Evolutionary conservation across 805 yeast genomes (phyloP).

Genomic region (Monosporozyma solicola): DNA sequence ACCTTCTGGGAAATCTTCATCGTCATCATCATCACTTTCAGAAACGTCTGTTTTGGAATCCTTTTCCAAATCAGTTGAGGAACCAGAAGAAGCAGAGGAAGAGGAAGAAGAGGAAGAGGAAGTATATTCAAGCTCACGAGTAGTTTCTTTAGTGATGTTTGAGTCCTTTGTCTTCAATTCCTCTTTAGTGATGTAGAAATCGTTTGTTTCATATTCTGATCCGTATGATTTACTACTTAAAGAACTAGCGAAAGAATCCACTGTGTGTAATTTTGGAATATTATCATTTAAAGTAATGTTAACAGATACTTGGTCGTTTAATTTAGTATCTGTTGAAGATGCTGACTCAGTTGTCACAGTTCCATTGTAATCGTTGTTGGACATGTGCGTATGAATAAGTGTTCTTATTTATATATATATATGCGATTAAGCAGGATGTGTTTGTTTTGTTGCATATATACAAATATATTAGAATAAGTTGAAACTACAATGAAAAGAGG

Average conservation of each 20-base stretch:
- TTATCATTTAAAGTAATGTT: not conserved
- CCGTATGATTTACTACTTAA: not conserved
- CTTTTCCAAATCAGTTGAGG: not conserved
- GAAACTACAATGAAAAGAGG: too few relatives aligned
- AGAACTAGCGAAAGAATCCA: conserved; percentile 1
- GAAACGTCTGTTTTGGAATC: not conserved
- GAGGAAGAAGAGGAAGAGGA: not conserved
- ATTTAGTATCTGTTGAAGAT: not conserved
- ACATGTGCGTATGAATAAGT: not conserved
- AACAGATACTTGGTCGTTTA: not conserved
- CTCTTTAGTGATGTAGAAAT: not conserved
- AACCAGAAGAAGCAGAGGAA: not conserved
- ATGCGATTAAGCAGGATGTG: too few relatives aligned
- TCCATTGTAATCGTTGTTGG: not conserved
- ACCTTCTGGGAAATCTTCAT: conserved; percentile 44
- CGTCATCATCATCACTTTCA: conserved; percentile 4
- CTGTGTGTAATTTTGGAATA: conserved; percentile 2
- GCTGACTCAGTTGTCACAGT: not conserved
- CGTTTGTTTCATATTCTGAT: not conserved
- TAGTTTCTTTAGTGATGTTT: conserved; percentile 1
- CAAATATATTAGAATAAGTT: too few relatives aligned
- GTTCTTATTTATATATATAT: too few relatives aligned
- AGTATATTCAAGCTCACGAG: conserved; percentile 2
- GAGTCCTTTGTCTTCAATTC: not conserved
- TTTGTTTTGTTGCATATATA: too few relatives aligned